These are phyloP conservation scores for Handroanthus guayacan DNA, from an alignment of 257 asterid species.

Conservation along the genomic window DNA sequence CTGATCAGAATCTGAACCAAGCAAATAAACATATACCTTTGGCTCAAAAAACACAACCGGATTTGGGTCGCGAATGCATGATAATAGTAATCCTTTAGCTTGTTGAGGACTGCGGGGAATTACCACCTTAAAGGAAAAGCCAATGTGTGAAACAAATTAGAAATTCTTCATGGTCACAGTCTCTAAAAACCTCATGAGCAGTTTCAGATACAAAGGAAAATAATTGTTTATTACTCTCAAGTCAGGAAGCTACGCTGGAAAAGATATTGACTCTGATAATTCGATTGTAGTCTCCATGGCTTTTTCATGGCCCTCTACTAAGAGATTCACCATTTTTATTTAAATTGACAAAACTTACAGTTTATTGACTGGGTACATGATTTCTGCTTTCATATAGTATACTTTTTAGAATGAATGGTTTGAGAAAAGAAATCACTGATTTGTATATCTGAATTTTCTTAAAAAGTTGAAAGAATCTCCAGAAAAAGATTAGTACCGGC, in stretches of 20 bases:
- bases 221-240: background rate
- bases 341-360: slow-evolving; percentile 15
- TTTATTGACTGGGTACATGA: background rate
- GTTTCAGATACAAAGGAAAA: slow-evolving; percentile 13
- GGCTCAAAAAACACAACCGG: slow-evolving; percentile 97
- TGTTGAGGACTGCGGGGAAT: slow-evolving; percentile 93
- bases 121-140: slow-evolving; percentile 68
- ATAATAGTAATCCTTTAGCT: slow-evolving; percentile 90
- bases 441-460: background rate
- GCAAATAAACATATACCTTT: slow-evolving; percentile 57
- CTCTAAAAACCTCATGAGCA: slow-evolving; percentile 16
- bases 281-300: too few species aligned
- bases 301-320: background rate
- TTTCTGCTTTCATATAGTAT: slow-evolving; percentile 6
- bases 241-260: slow-evolving; percentile 17
- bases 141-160: slow-evolving; percentile 24
- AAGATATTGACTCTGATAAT: slow-evolving; percentile 1
- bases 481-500: slow-evolving; percentile 10
- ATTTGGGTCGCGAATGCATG: slow-evolving; percentile 91
- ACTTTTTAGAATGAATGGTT: slow-evolving; percentile 12
- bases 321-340: slow-evolving; percentile 10
- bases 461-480: slow-evolving; percentile 1
- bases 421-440: background rate
- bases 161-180: background rate
- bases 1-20: slow-evolving; percentile 25